These are phyloP conservation scores for Blepharisma stoltei DNA, from an alignment of 73 alveolate species.

Conservation along the genomic window DNA sequence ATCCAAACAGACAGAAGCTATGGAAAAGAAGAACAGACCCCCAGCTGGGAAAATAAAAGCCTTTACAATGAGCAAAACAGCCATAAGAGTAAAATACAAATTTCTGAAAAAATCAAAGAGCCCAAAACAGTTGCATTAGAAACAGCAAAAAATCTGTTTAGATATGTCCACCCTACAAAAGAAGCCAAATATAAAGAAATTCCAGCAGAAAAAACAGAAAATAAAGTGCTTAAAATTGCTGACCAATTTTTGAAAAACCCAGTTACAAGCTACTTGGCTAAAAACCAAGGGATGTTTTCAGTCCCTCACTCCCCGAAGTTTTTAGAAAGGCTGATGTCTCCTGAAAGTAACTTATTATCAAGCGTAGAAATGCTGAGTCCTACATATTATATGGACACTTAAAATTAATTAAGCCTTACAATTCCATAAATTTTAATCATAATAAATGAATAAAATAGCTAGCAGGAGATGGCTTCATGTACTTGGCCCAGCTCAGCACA, in stretches of 20 bases:
- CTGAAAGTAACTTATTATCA: too few species aligned
- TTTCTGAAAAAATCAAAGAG: constrained; percentile 4
- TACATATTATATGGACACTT: too few species aligned
- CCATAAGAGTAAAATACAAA: background rate
- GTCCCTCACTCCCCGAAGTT: too few species aligned
- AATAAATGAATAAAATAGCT: too few species aligned
- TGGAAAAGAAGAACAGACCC: background rate
- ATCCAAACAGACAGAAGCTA: background rate
- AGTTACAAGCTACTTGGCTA: too few species aligned
- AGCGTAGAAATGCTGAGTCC: too few species aligned
- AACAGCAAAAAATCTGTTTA: constrained; percentile 16
- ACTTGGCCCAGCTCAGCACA: constrained; percentile 1
- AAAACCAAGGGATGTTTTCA: too few species aligned
- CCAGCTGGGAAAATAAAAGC: background rate
- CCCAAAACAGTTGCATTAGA: background rate
- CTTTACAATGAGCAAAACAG: too few species aligned
- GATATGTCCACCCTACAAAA: background rate
- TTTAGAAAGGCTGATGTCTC: too few species aligned
- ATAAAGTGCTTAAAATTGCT: constrained; percentile 20
- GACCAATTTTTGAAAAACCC: constrained; percentile 12
- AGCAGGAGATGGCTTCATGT: too few species aligned
- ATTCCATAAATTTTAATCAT: too few species aligned
- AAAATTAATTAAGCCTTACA: too few species aligned
- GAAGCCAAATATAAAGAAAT: background rate
- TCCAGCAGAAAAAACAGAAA: background rate